Evolutionary conservation across 805 yeast species (phyloP).

Genomic region (Millerozyma miso): DNA sequence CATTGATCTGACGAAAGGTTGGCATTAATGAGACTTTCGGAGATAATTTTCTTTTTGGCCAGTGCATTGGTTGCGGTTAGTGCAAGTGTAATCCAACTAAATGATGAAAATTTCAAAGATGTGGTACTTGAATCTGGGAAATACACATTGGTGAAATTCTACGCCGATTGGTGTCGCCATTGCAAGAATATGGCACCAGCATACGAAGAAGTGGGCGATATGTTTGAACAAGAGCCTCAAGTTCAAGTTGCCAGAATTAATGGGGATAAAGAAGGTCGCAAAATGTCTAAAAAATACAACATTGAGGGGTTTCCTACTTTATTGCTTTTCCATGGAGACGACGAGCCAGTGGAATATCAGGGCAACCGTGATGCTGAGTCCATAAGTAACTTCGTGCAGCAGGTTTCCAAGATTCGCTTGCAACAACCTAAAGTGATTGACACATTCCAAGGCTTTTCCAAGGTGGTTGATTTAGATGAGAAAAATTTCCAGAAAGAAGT

Average conservation of each 20-base stretch:
- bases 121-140: conserved; percentile 53
- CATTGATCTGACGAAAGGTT: no score
- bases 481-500: conserved; percentile 41
- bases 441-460: background rate
- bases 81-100: conserved; percentile 35
- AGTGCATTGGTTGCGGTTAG: background rate
- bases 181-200: conserved; percentile 57
- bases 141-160: conserved; percentile 44
- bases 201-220: conserved; percentile 32
- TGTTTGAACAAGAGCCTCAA: conserved; percentile 25
- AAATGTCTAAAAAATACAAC: conserved; percentile 47
- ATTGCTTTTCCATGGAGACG: conserved; percentile 49
- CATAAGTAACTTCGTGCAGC: conserved; percentile 50
- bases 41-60: background rate
- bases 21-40: background rate
- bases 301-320: conserved; percentile 65
- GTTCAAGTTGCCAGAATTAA: conserved; percentile 53
- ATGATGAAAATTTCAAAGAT: conserved; percentile 49
- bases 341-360: conserved; percentile 50
- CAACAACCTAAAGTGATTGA: conserved; percentile 12
- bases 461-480: conserved; percentile 31
- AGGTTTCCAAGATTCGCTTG: conserved; percentile 24
- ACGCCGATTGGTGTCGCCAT: conserved; percentile 72
- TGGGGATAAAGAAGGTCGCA: conserved; percentile 52
- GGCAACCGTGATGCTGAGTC: conserved; percentile 51